phyloP scores from a whole-genome alignment of 2,329 filamentous ascomycete species.

The Claviceps lovelessii region DNA sequence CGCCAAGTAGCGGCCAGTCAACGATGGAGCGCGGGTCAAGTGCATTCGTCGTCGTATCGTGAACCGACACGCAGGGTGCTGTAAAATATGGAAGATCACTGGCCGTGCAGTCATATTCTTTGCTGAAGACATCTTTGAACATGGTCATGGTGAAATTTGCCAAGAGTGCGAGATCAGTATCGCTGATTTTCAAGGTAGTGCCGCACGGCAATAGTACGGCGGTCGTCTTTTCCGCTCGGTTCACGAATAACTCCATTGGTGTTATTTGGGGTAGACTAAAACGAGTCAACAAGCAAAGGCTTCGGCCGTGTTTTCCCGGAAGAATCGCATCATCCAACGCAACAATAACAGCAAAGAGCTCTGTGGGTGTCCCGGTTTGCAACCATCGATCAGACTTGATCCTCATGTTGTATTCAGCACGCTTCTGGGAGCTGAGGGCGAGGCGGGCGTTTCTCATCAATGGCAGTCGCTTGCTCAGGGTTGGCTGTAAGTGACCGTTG shows the following conservation, averaged over 20 bases:
- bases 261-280: conserved; percentile 49
- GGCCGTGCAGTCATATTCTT: conserved; percentile 53
- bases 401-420: conserved; percentile 59
- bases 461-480: conserved; percentile 56
- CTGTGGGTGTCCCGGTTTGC: conserved; percentile 24
- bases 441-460: conserved; percentile 76
- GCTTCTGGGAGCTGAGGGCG: conserved; percentile 67
- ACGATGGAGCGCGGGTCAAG: conserved; percentile 19
- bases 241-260: conserved; percentile 57
- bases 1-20: conserved; percentile 46
- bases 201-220: conserved; percentile 36
- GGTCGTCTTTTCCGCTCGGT: conserved; percentile 43
- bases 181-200: conserved; percentile 27
- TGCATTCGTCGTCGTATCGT: background rate
- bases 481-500: conserved; percentile 60
- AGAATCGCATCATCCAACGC: conserved; percentile 40
- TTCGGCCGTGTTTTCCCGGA: conserved; percentile 44
- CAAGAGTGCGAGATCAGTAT: conserved; percentile 37
- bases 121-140: conserved; percentile 81
- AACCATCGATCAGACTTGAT: conserved; percentile 67
- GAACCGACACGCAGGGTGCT: conserved; percentile 35
- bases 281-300: conserved; percentile 59
- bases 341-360: conserved; percentile 49
- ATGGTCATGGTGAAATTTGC: conserved; percentile 59
- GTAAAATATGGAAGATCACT: conserved; percentile 71